These are phyloP conservation scores for Rasamsonia emersonii DNA, from an alignment of 2,329 filamentous ascomycete genomes.

Conservation along the genomic window DNA sequence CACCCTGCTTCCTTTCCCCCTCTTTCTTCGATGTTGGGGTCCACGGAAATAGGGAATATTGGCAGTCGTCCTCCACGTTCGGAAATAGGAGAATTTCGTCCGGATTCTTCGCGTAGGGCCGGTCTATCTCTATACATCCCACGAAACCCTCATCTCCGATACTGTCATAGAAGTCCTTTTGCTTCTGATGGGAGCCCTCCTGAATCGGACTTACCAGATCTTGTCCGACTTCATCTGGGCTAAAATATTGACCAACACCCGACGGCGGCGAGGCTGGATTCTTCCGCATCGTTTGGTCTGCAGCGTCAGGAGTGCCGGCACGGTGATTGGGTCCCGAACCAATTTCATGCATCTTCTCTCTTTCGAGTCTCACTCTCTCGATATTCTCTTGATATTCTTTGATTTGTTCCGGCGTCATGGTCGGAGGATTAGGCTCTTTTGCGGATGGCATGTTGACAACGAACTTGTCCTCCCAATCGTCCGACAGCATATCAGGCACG, in stretches of 20 bases:
- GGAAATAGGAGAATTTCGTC: conserved; percentile 31
- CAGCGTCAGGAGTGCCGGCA: not conserved
- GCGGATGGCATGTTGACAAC: conserved; percentile 37
- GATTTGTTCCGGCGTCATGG: conserved; percentile 32
- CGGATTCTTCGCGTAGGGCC: conserved; percentile 24
- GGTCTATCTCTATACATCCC: conserved; percentile 31
- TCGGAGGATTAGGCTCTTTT: conserved; percentile 32
- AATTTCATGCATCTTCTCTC: conserved; percentile 21
- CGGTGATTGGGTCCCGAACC: conserved; percentile 21
- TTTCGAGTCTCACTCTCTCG: conserved; percentile 21
- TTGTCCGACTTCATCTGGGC: conserved; percentile 31
- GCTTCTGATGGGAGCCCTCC: conserved; percentile 20
- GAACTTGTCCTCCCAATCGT: conserved; percentile 33
- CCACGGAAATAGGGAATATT: conserved; percentile 15
- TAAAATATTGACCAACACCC: conserved; percentile 23
- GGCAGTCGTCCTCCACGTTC: conserved; percentile 16
- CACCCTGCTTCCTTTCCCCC: conserved; percentile 10
- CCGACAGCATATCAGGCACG: conserved; percentile 20
- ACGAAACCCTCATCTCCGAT: conserved; percentile 31
- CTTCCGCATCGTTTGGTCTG: conserved; percentile 5
- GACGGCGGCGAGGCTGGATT: conserved; percentile 4
- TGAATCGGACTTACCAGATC: conserved; percentile 28
- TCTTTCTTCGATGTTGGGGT: conserved; percentile 15
- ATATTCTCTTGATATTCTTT: conserved; percentile 30
- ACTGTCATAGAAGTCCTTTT: conserved; percentile 13